Evolutionary conservation across 2,329 filamentous ascomycete genomes (phyloP).

Genomic region (Macrophomina phaseolina): DNA sequence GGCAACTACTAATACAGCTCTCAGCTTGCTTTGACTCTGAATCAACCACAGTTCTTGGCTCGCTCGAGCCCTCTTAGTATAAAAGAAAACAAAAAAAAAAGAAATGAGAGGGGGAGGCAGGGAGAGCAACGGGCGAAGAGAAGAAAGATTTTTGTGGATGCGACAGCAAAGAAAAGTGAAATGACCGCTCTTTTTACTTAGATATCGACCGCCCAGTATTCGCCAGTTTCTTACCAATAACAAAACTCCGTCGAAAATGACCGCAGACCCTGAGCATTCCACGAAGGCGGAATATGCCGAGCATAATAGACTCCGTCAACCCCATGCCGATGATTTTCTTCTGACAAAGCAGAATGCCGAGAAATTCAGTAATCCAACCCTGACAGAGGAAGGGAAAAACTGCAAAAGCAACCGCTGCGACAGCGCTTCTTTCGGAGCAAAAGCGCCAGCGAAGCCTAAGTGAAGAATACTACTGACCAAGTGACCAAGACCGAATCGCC

Average conservation of each 20-base stretch:
- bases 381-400: conserved; percentile 21
- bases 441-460: conserved; percentile 11
- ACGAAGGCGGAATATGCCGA: conserved; percentile 14
- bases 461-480: conserved; percentile 20
- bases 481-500: conserved; percentile 52
- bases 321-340: conserved; percentile 26
- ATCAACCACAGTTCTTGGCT: background rate
- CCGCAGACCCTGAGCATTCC: conserved; percentile 17
- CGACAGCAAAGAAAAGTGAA: conserved; percentile 7
- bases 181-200: conserved; percentile 25
- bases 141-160: conserved; percentile 7
- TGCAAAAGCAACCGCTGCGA: conserved; percentile 1
- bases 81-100: background rate
- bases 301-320: conserved; percentile 19
- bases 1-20: conserved; percentile 23
- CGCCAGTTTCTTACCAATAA: conserved; percentile 18
- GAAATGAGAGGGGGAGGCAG: background rate
- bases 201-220: conserved; percentile 16
- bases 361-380: conserved; percentile 23
- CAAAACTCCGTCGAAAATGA: conserved; percentile 23
- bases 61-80: background rate
- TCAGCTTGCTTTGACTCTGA: background rate
- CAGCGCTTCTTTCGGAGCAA: background rate
- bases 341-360: conserved; percentile 26
- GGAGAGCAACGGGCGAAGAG: background rate